Percentiles rank a stretch among this genome's conserved stretches.
Evolutionary conservation across 768 basidiomycete species (phyloP).

Genomic region (Hygrophoropsis aurantiaca): DNA sequence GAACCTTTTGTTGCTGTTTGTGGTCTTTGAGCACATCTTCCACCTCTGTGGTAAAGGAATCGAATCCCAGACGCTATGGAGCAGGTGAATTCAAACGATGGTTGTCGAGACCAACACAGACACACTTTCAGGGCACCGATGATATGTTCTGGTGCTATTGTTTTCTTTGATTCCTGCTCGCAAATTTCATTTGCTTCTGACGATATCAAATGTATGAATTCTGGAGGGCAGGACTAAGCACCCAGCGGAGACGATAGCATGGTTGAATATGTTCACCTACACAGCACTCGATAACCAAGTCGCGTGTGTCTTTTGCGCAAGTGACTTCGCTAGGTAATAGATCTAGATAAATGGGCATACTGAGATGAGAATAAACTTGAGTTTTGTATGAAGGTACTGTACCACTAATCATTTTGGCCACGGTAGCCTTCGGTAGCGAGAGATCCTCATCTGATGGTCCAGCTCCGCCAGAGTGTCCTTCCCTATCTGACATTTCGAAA

Average conservation of each 20-base stretch:
- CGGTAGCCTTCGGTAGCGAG: constrained; percentile 94
- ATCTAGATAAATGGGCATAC: constrained; percentile 49
- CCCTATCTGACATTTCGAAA: constrained; percentile 82
- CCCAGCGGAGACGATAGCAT: constrained; percentile 5
- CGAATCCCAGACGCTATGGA: constrained; percentile 84
- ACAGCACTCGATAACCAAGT: constrained; percentile 97
- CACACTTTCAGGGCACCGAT: constrained; percentile 84
- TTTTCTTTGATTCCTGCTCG: constrained; percentile 97
- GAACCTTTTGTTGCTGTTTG: constrained; percentile 92
- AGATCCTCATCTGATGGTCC: constrained; percentile 87
- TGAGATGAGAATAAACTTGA: constrained; percentile 6
- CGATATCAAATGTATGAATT: constrained; percentile 97
- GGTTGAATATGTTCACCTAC: constrained; percentile 74
- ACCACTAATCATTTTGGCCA: constrained; percentile 96
- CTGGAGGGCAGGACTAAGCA: constrained; percentile 42
- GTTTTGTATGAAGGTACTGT: constrained; percentile 16
- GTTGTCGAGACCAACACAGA: constrained; percentile 3
- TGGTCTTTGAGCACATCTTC: constrained; percentile 94
- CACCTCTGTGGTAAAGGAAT: constrained; percentile 85
- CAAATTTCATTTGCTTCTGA: constrained; percentile 98
- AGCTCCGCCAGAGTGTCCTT: constrained; percentile 64
- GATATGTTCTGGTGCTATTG: constrained; percentile 97
- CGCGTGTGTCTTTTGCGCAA: constrained; percentile 95
- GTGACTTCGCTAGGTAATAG: constrained; percentile 83
- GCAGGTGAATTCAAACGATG: constrained; percentile 7